phyloP scores from a whole-genome alignment of 768 basidiomycete species.

The Clitopilus hobsonii region DNA sequence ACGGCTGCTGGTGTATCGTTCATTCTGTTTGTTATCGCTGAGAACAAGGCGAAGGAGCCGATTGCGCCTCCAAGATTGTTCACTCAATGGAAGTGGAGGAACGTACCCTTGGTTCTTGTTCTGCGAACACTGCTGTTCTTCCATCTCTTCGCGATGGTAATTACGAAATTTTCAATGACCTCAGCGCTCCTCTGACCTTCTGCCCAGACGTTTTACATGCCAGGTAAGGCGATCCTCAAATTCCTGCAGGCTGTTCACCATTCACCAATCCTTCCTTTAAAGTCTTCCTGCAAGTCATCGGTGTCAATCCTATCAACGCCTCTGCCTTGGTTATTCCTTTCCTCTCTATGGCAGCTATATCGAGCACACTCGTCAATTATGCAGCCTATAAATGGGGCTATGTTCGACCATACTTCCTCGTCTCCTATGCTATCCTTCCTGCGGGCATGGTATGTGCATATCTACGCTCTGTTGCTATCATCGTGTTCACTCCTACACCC shows the following conservation, averaged over 20 bases:
- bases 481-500: background rate
- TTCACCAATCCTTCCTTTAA: background rate
- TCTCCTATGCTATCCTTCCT: conserved; percentile 11
- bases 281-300: conserved; percentile 20
- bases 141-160: conserved; percentile 17
- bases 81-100: conserved; percentile 21
- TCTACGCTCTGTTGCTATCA: background rate
- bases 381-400: conserved; percentile 10
- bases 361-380: conserved; percentile 14
- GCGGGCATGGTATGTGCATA: conserved; percentile 15
- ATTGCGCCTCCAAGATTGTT: conserved; percentile 17
- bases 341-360: conserved; percentile 13
- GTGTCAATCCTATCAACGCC: conserved; percentile 13
- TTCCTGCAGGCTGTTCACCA: background rate
- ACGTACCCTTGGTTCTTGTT: conserved; percentile 19
- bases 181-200: background rate
- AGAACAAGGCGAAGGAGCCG: conserved; percentile 16
- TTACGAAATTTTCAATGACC: background rate
- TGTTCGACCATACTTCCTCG: conserved; percentile 8
- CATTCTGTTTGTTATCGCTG: conserved; percentile 15
- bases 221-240: conserved; percentile 10
- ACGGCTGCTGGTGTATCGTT: conserved; percentile 16
- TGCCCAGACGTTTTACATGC: conserved; percentile 20
- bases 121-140: conserved; percentile 19
- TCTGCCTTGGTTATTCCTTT: conserved; percentile 19